Evolutionary conservation across 176 grass and related monocot species (phyloP).

Genomic region (Oryza australiensis): DNA sequence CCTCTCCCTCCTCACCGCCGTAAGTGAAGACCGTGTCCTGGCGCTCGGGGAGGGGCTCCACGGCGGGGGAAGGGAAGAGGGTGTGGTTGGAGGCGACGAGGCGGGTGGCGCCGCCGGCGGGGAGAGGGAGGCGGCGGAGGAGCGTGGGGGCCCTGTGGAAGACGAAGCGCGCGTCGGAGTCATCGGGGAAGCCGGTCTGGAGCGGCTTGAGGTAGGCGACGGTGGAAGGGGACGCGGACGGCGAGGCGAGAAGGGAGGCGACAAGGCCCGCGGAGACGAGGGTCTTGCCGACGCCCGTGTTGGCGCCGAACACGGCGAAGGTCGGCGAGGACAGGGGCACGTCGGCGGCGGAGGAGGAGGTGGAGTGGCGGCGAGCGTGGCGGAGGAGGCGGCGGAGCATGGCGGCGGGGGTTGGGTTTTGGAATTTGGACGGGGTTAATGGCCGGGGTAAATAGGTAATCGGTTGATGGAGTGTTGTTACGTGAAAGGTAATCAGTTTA

Average conservation of each 20-base stretch:
- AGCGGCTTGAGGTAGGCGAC: conserved; percentile 86
- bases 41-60: conserved; percentile 24
- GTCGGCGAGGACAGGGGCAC: conserved; percentile 52
- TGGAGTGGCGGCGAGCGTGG: conserved; percentile 9
- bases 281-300: conserved; percentile 95
- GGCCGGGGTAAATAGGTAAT: no score
- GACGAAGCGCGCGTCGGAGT: conserved; percentile 83
- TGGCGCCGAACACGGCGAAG: conserved; percentile 77
- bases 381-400: conserved; percentile 33
- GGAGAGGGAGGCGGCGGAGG: conserved; percentile 21
- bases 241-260: conserved; percentile 50
- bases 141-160: conserved; percentile 46
- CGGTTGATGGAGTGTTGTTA: no score
- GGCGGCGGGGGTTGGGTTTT: conserved; percentile 28
- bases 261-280: conserved; percentile 80
- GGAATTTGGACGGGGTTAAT: conserved; percentile 21
- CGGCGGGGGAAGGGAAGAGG: conserved; percentile 51
- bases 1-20: conserved; percentile 9
- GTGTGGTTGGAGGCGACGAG: conserved; percentile 66
- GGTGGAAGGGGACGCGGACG: conserved; percentile 17
- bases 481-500: no score
- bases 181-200: conserved; percentile 79
- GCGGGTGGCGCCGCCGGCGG: conserved; percentile 11
- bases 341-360: not conserved
- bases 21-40: conserved; percentile 40